Percentiles rank a stretch among this genome's conserved stretches.
These are phyloP conservation scores for Solanum virginianum DNA, from an alignment of 257 asterid genomes.

Conservation along the genomic window DNA sequence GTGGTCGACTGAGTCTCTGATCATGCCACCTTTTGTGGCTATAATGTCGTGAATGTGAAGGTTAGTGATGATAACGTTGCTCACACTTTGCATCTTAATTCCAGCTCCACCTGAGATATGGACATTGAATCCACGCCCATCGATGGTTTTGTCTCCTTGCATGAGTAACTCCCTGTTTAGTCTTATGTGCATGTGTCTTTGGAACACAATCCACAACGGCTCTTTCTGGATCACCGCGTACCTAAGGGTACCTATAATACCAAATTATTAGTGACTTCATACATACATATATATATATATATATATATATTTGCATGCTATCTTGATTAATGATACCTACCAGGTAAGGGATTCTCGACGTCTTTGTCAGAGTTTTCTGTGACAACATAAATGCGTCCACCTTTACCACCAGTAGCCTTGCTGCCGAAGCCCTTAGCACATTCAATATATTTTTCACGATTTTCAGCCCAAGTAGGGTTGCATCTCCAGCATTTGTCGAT, in stretches of 20 bases:
- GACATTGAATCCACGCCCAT: slow-evolving; percentile 16
- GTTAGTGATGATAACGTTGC: slow-evolving; percentile 16
- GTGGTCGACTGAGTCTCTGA: slow-evolving; percentile 14
- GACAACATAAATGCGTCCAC: slow-evolving; percentile 8
- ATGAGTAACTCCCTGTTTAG: slow-evolving; percentile 11
- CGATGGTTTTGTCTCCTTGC: slow-evolving; percentile 13
- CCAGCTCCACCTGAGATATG: slow-evolving; percentile 20
- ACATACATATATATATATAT: not conserved
- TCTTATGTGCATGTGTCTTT: slow-evolving; percentile 7
- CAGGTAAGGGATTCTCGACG: not conserved
- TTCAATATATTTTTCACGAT: slow-evolving; percentile 10
- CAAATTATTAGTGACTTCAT: too few species aligned
- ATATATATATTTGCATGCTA: not conserved
- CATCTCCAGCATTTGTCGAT: slow-evolving; percentile 32
- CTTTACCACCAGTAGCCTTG: slow-evolving; percentile 22
- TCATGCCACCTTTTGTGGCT: slow-evolving; percentile 1
- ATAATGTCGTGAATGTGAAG: slow-evolving; percentile 11
- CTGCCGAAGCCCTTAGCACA: slow-evolving; percentile 20
- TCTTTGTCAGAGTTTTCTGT: slow-evolving; percentile 8
- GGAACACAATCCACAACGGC: slow-evolving; percentile 24
- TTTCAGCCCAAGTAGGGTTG: slow-evolving; percentile 10
- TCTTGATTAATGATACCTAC: not conserved
- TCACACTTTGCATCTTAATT: slow-evolving; percentile 14
- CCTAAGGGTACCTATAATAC: slow-evolving; percentile 15
- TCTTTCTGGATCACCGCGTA: slow-evolving; percentile 24